Percentiles rank a stretch among this genome's conserved stretches.
phyloP scores from a whole-genome alignment of 805 yeast species.

The Candida mattraensis region DNA sequence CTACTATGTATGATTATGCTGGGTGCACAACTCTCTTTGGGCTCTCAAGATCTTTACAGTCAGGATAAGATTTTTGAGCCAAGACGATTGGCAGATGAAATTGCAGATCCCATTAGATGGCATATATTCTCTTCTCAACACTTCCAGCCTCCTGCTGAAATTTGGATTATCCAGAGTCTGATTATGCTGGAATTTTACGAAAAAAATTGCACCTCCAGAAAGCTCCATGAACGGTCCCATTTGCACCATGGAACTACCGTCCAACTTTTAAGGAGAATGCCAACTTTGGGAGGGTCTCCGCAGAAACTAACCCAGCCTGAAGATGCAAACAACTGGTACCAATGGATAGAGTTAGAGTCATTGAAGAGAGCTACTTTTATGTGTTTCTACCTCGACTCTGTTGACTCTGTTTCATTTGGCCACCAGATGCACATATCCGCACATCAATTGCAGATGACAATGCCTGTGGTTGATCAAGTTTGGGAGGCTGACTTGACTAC shows the following conservation, averaged over 20 bases:
- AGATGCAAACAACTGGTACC: constrained; percentile 40
- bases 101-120: constrained; percentile 65
- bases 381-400: constrained; percentile 79
- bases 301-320: constrained; percentile 28
- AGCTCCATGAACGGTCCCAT: constrained; percentile 78
- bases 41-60: constrained; percentile 29
- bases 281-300: constrained; percentile 74
- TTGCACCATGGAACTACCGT: constrained; percentile 86
- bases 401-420: constrained; percentile 76
- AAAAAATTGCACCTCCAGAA: constrained; percentile 66
- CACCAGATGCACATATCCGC: constrained; percentile 60
- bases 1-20: constrained; percentile 54
- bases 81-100: constrained; percentile 42
- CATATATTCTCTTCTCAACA: constrained; percentile 67
- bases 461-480: constrained; percentile 62
- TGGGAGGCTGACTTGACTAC: constrained; percentile 43
- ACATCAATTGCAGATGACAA: constrained; percentile 58
- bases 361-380: constrained; percentile 75
- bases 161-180: constrained; percentile 77
- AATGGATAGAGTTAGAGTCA: constrained; percentile 80
- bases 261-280: constrained; percentile 73
- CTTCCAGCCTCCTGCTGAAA: constrained; percentile 72
- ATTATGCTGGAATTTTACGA: constrained; percentile 77
- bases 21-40: constrained; percentile 44
- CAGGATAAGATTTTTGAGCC: constrained; percentile 25